Base-by-base conservation (phyloP, 2,329 filamentous ascomycete genomes). In the Cryphonectria nitschkei region DNA sequence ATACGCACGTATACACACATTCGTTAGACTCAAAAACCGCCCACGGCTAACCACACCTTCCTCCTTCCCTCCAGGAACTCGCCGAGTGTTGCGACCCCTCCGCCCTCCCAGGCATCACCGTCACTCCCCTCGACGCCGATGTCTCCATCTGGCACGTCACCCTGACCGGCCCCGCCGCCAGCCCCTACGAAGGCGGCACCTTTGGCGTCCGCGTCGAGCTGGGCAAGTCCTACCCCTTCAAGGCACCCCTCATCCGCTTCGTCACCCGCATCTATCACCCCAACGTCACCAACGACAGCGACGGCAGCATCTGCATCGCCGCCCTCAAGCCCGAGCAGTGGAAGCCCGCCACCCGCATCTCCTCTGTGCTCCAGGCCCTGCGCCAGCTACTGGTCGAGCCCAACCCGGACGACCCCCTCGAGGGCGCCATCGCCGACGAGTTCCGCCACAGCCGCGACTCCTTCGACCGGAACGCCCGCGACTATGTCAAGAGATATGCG, bases 241-340 rank as follows among this genome's bases (percentile, higher is more conserved):
- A 96, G 82, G 90, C 94, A 32, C 94, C 94, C 22, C 84, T 87
- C 72, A 86, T 97, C 76, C 89, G 87, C 78, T 97, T 97, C 87
- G 84, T 85, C 75, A 97, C 94, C 67, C 95, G 95, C 82, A 93
- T 97, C 85, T 98, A 97, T 87, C 95, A 98, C 84, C 94, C 95
- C 61, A 98, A 98, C 83, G 89, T 98, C 72, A 94, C 92, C 78
- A 96, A 97, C 86, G 94, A 97, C 81, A 87, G 88, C 78, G 88
- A 90, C 75, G 95, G 95, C 73, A 91, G 87, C 82, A 93, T 98
- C 89, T 98, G 95, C 82, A 86, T 98, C 61, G 90, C 89, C 72
- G 88, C 95, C 81, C 89, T 98, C 76, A 93, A 95, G 79, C 81
- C 91, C 41, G 94, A 97, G 77, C 91, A 93, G 82, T 98, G 95